Conservation (phyloP, 768 basidiomycete genomes). For the Cyathus striatus region DNA sequence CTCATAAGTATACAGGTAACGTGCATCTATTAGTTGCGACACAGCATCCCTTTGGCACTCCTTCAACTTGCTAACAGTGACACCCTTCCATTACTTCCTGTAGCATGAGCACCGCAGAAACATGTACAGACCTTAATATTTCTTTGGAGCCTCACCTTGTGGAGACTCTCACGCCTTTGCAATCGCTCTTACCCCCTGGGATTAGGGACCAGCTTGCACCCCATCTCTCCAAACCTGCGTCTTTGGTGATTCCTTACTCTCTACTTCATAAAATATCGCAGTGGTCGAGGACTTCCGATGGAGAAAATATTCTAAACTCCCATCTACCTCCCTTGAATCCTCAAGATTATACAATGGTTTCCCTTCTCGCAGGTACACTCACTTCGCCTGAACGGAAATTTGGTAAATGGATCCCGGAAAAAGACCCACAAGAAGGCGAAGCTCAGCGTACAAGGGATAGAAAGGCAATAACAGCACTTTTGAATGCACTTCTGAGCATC, state of each 20-base stretch:
- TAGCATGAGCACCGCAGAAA: slow-evolving; percentile 7
- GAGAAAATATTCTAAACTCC: slow-evolving; percentile 29
- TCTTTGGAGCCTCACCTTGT: slow-evolving; percentile 66
- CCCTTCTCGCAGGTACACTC: slow-evolving; percentile 70
- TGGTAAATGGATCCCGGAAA: slow-evolving; percentile 41
- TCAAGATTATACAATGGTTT: slow-evolving; percentile 60
- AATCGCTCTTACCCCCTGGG: slow-evolving; percentile 37
- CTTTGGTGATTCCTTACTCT: slow-evolving; percentile 55
- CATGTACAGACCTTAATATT: slow-evolving; percentile 46
- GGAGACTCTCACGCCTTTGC: slow-evolving; percentile 41
- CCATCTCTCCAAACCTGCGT: slow-evolving; percentile 29
- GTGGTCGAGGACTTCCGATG: slow-evolving; percentile 61
- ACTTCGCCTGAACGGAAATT: slow-evolving; percentile 78
- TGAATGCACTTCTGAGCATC: slow-evolving; percentile 72
- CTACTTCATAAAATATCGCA: slow-evolving; percentile 54
- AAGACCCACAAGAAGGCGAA: slow-evolving; percentile 42
- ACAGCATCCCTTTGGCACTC: not conserved
- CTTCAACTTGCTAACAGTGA: not conserved
- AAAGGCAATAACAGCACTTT: slow-evolving; percentile 61
- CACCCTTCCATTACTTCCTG: not conserved
- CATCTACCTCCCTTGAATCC: slow-evolving; percentile 41
- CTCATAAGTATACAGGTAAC: too few species aligned
- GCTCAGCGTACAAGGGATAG: slow-evolving; percentile 46
- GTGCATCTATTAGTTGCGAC: too few species aligned
- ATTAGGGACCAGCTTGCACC: slow-evolving; percentile 34